These are phyloP conservation scores for Lithospermum erythrorhizon DNA, from an alignment of 257 asterid genomes.

Conservation along the genomic window DNA sequence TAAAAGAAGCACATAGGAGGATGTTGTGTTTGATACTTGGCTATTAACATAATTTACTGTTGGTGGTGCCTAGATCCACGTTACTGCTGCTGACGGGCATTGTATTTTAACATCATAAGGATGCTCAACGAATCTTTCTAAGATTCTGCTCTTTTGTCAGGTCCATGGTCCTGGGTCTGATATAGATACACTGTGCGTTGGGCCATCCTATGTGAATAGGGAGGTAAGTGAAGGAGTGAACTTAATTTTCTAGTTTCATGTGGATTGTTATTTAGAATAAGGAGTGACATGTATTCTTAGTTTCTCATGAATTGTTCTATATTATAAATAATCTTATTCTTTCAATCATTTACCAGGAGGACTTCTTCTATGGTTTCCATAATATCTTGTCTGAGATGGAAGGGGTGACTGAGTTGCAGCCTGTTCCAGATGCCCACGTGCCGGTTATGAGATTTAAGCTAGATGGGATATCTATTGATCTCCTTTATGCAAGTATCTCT, in stretches of 20 bases:
- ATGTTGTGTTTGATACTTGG: not conserved
- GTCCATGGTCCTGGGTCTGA: constrained; percentile 76
- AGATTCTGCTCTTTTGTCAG: constrained; percentile 14
- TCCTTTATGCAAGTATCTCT: constrained; percentile 84
- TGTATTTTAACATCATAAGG: not conserved
- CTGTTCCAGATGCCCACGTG: constrained; percentile 97
- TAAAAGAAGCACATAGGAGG: not conserved
- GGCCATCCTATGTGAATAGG: constrained; percentile 52
- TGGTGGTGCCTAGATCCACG: constrained; percentile 17
- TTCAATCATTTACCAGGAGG: constrained; percentile 39
- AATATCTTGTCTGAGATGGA: constrained; percentile 59
- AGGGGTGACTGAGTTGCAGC: constrained; percentile 84
- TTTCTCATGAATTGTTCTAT: no score
- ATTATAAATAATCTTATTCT: constrained; percentile 1
- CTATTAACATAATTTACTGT: not conserved
- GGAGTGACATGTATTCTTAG: not conserved
- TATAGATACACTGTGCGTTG: constrained; percentile 58
- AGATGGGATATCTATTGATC: constrained; percentile 94
- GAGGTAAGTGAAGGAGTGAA: constrained; percentile 26
- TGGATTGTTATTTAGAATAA: not conserved
- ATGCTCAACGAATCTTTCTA: not conserved
- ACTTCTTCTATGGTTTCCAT: constrained; percentile 71
- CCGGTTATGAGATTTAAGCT: constrained; percentile 94
- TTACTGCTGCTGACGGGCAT: constrained; percentile 25
- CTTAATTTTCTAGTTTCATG: not conserved